phyloP scores from a whole-genome alignment of 805 yeast species.

The Starmerella sirachaensis region DNA sequence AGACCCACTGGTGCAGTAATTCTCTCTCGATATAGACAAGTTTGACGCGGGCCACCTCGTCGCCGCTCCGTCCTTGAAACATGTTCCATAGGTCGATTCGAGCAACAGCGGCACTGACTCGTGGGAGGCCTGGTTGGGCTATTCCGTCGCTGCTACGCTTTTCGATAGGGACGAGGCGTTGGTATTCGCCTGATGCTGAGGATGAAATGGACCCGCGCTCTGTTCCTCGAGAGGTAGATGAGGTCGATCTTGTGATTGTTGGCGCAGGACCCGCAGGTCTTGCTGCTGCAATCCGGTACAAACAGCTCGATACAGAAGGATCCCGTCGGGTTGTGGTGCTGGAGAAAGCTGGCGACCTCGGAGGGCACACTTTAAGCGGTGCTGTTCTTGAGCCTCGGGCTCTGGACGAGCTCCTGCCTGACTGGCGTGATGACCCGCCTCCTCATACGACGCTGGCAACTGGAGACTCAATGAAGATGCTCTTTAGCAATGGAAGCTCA shows the following conservation, averaged over 20 bases:
- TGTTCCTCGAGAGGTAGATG: conserved; percentile 68
- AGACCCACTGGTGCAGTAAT: no score
- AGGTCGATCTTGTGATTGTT: conserved; percentile 87
- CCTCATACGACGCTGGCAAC: conserved; percentile 63
- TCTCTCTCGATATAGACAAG: no score
- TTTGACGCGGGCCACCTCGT: no score
- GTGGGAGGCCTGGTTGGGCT: no score
- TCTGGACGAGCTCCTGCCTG: conserved; percentile 69
- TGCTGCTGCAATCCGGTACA: conserved; percentile 80
- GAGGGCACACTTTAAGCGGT: conserved; percentile 84
- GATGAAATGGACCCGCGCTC: conserved; percentile 5
- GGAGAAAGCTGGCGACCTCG: conserved; percentile 89
- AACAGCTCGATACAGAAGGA: conserved; percentile 63
- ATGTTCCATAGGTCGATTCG: no score
- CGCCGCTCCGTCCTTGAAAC: no score
- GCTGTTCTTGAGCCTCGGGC: conserved; percentile 90
- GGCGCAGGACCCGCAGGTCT: conserved; percentile 98
- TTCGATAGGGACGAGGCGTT: background rate
- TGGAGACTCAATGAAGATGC: conserved; percentile 60
- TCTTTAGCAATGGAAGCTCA: conserved; percentile 43
- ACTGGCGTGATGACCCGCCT: conserved; percentile 34
- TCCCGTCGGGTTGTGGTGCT: conserved; percentile 75
- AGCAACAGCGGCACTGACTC: no score
- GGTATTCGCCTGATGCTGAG: background rate
- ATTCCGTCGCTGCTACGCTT: no score